Conservation (phyloP, 1,284 basidiomycete species). For the Ceratobasidium sp. region DNA sequence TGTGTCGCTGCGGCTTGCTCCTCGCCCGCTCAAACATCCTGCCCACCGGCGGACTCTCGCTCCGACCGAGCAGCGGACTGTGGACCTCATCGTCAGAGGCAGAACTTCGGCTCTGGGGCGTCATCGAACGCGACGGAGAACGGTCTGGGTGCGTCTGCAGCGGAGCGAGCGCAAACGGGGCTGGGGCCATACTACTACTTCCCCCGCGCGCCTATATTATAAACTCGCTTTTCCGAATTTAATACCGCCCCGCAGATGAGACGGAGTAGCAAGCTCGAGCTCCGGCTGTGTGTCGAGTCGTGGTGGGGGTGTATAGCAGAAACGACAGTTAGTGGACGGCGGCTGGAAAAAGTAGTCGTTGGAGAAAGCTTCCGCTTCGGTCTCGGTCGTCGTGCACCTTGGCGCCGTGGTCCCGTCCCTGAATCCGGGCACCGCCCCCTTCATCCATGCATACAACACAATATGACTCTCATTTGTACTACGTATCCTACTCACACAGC, state of each 20-base stretch:
- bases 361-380: slow-evolving; percentile 5
- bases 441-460: not conserved
- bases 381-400: slow-evolving; percentile 16
- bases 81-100: slow-evolving; percentile 76
- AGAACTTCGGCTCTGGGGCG: slow-evolving; percentile 36
- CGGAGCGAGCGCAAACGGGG: slow-evolving; percentile 22
- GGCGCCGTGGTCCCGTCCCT: slow-evolving; percentile 23
- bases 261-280: not conserved
- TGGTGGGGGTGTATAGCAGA: not conserved
- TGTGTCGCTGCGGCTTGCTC: slow-evolving; percentile 21
- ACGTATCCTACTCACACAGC: too few relatives aligned
- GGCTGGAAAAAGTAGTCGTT: not conserved
- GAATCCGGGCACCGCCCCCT: not conserved
- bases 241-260: slow-evolving; percentile 1
- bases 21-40: slow-evolving; percentile 18
- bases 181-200: slow-evolving; percentile 10
- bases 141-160: slow-evolving; percentile 28
- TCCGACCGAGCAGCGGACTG: slow-evolving; percentile 72
- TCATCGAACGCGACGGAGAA: slow-evolving; percentile 43
- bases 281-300: not conserved
- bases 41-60: slow-evolving; percentile 20
- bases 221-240: not conserved
- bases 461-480: too few relatives aligned
- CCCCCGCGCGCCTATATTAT: not conserved
- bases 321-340: not conserved